phyloP scores from a whole-genome alignment of 2,329 filamentous ascomycete genomes.

The Cyclaneusma minus region DNA sequence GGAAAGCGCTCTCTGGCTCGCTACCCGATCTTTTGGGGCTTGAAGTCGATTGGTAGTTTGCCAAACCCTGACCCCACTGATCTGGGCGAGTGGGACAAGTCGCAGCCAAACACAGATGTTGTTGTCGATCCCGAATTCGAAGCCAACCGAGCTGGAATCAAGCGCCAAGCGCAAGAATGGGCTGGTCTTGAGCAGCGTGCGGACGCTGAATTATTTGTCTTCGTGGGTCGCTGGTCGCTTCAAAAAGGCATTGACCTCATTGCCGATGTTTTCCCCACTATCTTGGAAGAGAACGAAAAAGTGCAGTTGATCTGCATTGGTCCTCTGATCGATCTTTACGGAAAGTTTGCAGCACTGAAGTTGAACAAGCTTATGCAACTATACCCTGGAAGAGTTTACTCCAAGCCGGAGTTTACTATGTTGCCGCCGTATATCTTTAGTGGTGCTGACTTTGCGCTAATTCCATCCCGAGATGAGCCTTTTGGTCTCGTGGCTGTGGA shows the following conservation, averaged over 20 bases:
- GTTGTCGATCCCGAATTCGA: conserved; percentile 41
- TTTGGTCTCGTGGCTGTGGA: conserved; percentile 56
- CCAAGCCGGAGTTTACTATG: conserved; percentile 52
- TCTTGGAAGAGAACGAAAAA: conserved; percentile 42
- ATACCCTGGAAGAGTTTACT: conserved; percentile 49
- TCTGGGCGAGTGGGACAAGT: conserved; percentile 47
- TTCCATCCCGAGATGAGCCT: conserved; percentile 53
- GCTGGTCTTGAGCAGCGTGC: conserved; percentile 45
- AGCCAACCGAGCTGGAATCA: conserved; percentile 32
- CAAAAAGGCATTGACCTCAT: conserved; percentile 56
- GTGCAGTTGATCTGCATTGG: conserved; percentile 48
- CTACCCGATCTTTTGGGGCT: conserved; percentile 55
- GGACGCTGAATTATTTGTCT: conserved; percentile 49
- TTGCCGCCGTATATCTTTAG: conserved; percentile 53
- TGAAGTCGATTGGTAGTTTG: conserved; percentile 36
- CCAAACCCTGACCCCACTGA: conserved; percentile 53
- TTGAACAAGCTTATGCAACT: conserved; percentile 46
- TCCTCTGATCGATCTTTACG: conserved; percentile 52
- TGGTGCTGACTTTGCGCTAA: conserved; percentile 52
- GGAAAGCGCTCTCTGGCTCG: conserved; percentile 49
- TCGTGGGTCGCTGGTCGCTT: conserved; percentile 54
- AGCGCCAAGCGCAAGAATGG: conserved; percentile 51
- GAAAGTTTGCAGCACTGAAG: conserved; percentile 52
- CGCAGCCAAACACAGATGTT: conserved; percentile 29
- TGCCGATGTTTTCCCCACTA: conserved; percentile 47